These are phyloP conservation scores for Curvularia eragrostidis DNA, from an alignment of 2,329 filamentous ascomycete species.

Conservation along the genomic window DNA sequence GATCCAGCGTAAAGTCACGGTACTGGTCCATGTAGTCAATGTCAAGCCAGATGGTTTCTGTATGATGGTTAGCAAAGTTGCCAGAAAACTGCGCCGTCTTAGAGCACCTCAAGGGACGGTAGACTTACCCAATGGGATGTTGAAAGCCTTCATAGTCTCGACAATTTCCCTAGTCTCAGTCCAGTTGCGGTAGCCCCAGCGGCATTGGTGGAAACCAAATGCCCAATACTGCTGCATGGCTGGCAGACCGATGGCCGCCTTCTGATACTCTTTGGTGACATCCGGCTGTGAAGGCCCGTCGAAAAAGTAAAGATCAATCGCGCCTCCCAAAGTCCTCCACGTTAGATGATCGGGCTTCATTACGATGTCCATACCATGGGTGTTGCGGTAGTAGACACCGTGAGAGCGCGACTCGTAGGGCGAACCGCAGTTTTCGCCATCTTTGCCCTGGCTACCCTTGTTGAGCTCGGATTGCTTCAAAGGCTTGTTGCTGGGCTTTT, in stretches of 20 bases:
- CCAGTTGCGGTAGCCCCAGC: conserved; percentile 83
- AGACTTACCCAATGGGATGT: conserved; percentile 58
- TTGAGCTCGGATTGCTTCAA: conserved; percentile 61
- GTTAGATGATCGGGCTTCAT: conserved; percentile 69
- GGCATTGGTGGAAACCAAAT: conserved; percentile 82
- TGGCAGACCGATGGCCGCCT: conserved; percentile 70
- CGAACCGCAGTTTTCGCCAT: conserved; percentile 41
- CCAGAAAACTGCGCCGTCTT: neutral
- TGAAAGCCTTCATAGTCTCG: conserved; percentile 60
- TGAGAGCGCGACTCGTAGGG: conserved; percentile 73
- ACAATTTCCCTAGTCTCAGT: conserved; percentile 66
- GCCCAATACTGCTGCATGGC: conserved; percentile 81
- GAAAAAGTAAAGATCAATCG: conserved; percentile 80
- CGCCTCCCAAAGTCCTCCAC: conserved; percentile 77
- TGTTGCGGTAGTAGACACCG: conserved; percentile 78
- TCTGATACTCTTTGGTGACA: conserved; percentile 74
- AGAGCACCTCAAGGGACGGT: neutral
- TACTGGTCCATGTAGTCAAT: conserved; percentile 55
- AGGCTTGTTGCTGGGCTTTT: conserved; percentile 58
- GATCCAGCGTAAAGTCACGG: conserved; percentile 65
- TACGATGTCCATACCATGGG: conserved; percentile 76
- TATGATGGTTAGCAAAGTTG: neutral
- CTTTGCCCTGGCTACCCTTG: conserved; percentile 19
- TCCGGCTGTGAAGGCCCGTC: conserved; percentile 72
- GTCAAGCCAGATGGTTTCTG: conserved; percentile 54